Evolutionary conservation across 2,329 filamentous ascomycete genomes (phyloP).

Genomic region (Lasiodiplodia citricola): DNA sequence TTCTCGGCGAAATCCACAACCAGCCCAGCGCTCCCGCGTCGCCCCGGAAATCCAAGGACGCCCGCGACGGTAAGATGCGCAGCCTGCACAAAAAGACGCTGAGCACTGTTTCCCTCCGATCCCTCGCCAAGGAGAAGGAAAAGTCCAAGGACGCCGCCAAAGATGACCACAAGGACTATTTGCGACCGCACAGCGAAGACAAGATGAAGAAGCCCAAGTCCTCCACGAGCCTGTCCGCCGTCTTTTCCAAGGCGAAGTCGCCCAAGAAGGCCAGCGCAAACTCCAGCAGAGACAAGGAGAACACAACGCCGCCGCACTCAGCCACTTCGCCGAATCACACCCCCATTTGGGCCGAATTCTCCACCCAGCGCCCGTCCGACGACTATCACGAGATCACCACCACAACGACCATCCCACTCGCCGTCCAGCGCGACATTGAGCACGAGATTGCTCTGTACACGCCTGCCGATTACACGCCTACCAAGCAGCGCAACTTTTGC

Average conservation of each 20-base stretch:
- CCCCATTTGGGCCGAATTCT: conserved; percentile 83
- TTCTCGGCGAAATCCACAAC: conserved; percentile 41
- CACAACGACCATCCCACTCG: conserved; percentile 52
- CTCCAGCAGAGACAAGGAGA: conserved; percentile 77
- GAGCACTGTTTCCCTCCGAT: conserved; percentile 59
- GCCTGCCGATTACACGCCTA: conserved; percentile 63
- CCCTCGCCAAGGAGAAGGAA: conserved; percentile 56
- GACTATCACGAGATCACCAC: conserved; percentile 37
- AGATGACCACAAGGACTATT: conserved; percentile 32
- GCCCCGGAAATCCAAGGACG: conserved; percentile 45
- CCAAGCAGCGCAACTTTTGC: conserved; percentile 67
- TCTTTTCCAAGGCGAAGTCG: conserved; percentile 77
- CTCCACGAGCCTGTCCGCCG: conserved; percentile 76
- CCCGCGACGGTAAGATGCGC: conserved; percentile 36
- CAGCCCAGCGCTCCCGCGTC: conserved; percentile 42
- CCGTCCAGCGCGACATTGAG: conserved; percentile 52
- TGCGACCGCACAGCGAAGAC: conserved; percentile 29
- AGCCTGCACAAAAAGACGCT: conserved; percentile 59
- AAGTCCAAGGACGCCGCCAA: conserved; percentile 38
- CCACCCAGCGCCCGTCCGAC: conserved; percentile 39
- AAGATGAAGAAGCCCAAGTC: conserved; percentile 78
- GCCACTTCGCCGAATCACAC: conserved; percentile 55
- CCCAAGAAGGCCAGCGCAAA: conserved; percentile 65
- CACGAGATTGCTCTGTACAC: conserved; percentile 65
- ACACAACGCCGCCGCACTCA: conserved; percentile 67